Percentiles rank a stretch among this genome's conserved stretches.
Conservation (phyloP, 306 rosid species). For the Quercus wislizeni region DNA sequence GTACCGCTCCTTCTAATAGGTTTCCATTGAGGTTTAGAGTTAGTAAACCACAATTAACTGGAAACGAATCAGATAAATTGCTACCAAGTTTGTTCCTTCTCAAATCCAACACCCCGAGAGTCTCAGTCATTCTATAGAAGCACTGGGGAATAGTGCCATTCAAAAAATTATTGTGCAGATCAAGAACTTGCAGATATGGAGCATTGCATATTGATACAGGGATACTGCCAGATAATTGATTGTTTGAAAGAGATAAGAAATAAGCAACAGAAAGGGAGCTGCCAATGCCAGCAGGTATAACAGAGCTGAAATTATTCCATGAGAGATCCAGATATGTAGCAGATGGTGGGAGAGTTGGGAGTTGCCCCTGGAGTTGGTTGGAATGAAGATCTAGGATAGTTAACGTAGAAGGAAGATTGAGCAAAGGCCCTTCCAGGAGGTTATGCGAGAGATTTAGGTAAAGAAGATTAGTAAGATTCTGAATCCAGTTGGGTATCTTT, state of each 20-base stretch:
- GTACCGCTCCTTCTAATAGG: slow-evolving; percentile 21
- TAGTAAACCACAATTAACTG: background rate
- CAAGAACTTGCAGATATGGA: background rate
- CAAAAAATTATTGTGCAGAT: background rate
- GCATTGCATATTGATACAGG: background rate
- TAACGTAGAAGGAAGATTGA: background rate
- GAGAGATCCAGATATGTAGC: slow-evolving; percentile 30
- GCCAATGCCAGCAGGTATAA: background rate
- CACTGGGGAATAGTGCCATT: slow-evolving; percentile 34
- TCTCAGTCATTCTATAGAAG: background rate
- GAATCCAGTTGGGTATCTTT: too few species aligned
- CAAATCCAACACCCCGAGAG: background rate
- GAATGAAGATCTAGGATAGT: slow-evolving; percentile 24
- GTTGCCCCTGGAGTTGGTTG: slow-evolving; percentile 33
- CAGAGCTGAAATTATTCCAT: slow-evolving; percentile 29
- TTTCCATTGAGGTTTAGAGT: slow-evolving; percentile 35
- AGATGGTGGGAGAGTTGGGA: background rate
- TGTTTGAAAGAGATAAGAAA: slow-evolving; percentile 9
- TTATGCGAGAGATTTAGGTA: background rate
- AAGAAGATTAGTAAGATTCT: rapidly evolving
- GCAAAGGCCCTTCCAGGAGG: background rate
- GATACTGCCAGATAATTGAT: background rate
- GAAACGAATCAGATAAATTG: slow-evolving; percentile 14
- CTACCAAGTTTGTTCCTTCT: background rate
- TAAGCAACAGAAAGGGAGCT: rapidly evolving